A percentile compares a stretch with the other conserved stretches of the same genome.
Conservation (phyloP, 2,329 filamentous ascomycete species). For the Colletotrichum sp. region DNA sequence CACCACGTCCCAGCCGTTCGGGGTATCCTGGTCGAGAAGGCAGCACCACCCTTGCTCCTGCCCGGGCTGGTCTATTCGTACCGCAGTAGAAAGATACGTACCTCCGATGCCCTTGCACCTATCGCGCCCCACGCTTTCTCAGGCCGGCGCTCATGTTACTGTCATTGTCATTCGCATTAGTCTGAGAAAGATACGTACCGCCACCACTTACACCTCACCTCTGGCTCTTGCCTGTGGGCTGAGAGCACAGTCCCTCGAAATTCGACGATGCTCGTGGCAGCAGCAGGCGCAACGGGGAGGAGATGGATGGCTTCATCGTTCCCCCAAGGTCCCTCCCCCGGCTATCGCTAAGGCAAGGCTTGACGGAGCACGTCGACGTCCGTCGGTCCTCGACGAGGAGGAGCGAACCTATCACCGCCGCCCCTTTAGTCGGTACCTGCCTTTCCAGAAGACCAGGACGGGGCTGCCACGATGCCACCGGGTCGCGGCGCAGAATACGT, state of each 20-base stretch:
- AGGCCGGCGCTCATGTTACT: slow-evolving; percentile 6
- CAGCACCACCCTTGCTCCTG: not conserved
- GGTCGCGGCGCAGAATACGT: not conserved
- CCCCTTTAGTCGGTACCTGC: not conserved
- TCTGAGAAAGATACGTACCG: slow-evolving; percentile 9
- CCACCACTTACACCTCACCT: not conserved
- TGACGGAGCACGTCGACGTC: not conserved
- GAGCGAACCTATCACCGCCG: not conserved
- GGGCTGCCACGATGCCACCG: not conserved
- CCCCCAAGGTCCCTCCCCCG: not conserved
- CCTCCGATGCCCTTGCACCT: slow-evolving; percentile 1
- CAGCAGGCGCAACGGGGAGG: not conserved
- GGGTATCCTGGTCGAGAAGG: slow-evolving; percentile 6
- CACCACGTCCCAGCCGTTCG: slow-evolving; percentile 3
- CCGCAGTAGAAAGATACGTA: not conserved
- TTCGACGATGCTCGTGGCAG: not conserved
- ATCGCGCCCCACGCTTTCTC: slow-evolving; percentile 12
- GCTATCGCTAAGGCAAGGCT: not conserved
- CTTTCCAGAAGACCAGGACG: not conserved
- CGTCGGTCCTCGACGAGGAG: not conserved
- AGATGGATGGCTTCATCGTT: not conserved
- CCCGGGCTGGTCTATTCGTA: too few relatives aligned
- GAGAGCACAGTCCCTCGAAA: not conserved
- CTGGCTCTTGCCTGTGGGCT: not conserved
- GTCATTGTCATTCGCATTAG: slow-evolving; percentile 22